These are phyloP conservation scores for Lachancea sp. DNA, from an alignment of 805 yeast species.

Conservation along the genomic window DNA sequence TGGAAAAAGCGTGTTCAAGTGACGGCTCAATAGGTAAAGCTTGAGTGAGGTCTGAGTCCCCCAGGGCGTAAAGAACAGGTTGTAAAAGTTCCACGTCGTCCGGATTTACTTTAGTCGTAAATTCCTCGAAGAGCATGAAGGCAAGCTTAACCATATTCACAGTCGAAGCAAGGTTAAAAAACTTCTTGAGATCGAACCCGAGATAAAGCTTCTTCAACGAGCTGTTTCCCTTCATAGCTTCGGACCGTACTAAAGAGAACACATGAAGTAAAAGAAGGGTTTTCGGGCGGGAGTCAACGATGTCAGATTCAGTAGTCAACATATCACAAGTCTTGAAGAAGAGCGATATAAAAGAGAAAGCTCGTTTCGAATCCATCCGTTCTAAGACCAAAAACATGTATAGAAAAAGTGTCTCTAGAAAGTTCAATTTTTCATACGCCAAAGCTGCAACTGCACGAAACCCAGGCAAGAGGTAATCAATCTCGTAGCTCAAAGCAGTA, in stretches of 20 bases:
- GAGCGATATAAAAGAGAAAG: background rate
- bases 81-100: conserved; percentile 3
- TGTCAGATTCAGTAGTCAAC: background rate
- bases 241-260: conserved; percentile 26
- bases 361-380: background rate
- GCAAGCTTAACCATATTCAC: conserved; percentile 29
- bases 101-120: background rate
- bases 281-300: background rate
- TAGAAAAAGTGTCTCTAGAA: conserved; percentile 3
- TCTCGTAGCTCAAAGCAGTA: background rate
- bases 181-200: conserved; percentile 13
- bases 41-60: conserved; percentile 55
- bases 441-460: background rate
- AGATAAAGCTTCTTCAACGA: conserved; percentile 17
- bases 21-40: conserved; percentile 60
- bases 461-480: background rate
- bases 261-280: conserved; percentile 14
- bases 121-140: conserved; percentile 34
- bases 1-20: conserved; percentile 44
- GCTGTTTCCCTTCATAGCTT: conserved; percentile 14
- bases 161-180: conserved; percentile 19
- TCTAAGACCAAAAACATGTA: conserved; percentile 3
- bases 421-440: background rate
- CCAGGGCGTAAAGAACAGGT: conserved; percentile 45
- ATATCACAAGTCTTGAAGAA: background rate